Evolutionary conservation across 768 basidiomycete genomes (phyloP), one percentile per base, ranked within the genome.

Genomic region (Phallus indusiatus): DNA sequence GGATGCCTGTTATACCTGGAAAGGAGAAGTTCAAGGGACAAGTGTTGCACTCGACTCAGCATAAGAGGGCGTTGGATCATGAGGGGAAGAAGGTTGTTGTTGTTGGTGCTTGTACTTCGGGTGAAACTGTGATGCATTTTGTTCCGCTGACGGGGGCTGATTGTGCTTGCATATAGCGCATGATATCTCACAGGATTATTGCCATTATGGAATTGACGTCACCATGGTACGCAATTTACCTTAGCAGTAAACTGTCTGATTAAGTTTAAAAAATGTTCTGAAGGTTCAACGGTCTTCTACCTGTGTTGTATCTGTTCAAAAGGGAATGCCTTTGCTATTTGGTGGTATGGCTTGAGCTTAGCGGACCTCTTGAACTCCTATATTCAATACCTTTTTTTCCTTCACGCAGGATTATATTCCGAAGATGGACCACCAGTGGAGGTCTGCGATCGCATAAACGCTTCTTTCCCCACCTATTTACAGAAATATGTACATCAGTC

Each of bases 51-150:
- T 86, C 85, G 0, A 74, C 69, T 5, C 66, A 76, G 24, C 81
- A 87, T 67, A 75, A 76, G 46, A 72, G 68, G n/a, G 83, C 83
- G 0, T 69, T 72, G 11, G 81, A 82, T 46, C 82, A 83, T 63
- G 49, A 67, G 1, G 87, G 85, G 14, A 88, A 88, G 72, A 89
- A 83, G 65, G 85, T 87, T 0, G 74, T 83, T 3, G 81, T 90
- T 1, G 71, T 89, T 4, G 87, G 87, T 1, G 76, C 85, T 14
- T 81, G 81, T 55, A 85, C 84, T 11, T 84, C 81, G 1, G 77
- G 79, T 76, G 59, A 20, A 50, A 14, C 9, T 37, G 16, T 28
- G 54, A 35, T 18, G 49, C 28, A 21, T 20, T 7, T n/a, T 5
- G 0, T n/a, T 0, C 5, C 52, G 10, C 20, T 11, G 16, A 24